Evolutionary conservation across 1,284 basidiomycete genomes (phyloP).

Genomic region (Cryptococcus sp.): DNA sequence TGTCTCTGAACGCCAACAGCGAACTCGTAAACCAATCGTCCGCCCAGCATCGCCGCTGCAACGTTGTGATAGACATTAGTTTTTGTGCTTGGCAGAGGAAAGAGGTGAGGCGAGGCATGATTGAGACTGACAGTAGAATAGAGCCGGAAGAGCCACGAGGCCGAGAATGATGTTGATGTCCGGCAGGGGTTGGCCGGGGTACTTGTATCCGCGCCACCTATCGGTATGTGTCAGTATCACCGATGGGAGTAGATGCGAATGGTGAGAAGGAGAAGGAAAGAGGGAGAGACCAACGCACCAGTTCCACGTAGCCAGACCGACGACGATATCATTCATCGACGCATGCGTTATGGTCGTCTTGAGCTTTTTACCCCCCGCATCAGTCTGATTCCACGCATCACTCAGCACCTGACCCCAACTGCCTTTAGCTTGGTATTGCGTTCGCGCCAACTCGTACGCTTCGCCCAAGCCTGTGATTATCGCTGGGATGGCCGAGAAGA

Average conservation of each 20-base stretch:
- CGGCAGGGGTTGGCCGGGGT: constrained; percentile 29
- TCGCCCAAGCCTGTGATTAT: constrained; percentile 41
- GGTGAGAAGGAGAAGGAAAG: no score
- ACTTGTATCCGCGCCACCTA: constrained; percentile 33
- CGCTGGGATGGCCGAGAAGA: constrained; percentile 35
- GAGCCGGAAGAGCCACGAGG: constrained; percentile 32
- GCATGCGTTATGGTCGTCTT: constrained; percentile 45
- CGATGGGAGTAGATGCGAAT: no score
- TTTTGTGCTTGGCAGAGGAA: not conserved
- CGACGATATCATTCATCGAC: constrained; percentile 41
- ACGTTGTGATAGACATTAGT: not conserved
- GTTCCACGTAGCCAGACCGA: constrained; percentile 38
- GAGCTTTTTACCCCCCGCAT: constrained; percentile 36
- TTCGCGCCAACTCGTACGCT: constrained; percentile 37
- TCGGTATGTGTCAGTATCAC: not conserved
- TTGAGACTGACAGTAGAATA: constrained; percentile 36
- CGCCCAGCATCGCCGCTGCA: constrained; percentile 29
- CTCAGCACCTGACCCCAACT: constrained; percentile 22
- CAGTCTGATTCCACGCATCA: constrained; percentile 30
- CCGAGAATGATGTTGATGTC: constrained; percentile 22
- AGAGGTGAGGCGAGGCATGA: not conserved
- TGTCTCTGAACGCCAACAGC: constrained; percentile 39
- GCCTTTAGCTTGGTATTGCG: constrained; percentile 33
- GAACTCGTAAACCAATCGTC: constrained; percentile 39
- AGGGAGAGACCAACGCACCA: constrained; percentile 27